Evolutionary conservation across 306 rosid species (phyloP), one percentile per base, ranked within the genome.

Genomic region (Erythrophleum fordii): DNA sequence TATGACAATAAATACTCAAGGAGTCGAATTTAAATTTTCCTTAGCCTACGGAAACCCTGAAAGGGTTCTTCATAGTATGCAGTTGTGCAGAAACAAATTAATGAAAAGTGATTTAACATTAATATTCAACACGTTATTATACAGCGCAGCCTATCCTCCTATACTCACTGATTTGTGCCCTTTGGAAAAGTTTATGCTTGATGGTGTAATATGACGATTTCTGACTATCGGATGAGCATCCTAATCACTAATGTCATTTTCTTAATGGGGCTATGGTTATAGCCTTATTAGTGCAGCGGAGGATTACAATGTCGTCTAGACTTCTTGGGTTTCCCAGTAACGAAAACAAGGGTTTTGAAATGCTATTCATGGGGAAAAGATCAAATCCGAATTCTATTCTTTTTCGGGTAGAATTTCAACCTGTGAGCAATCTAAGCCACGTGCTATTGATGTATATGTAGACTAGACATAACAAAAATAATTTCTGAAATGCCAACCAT

Each of bases 381-480:
- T 18, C 34, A 65, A 71, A 67, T 67, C 42, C 71, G 31, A 25
- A 22, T 55, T 78, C 72, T 49, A 20, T 72, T 75, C 4, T 5
- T 69, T 58, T 58, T 58, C 55, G 49, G 72, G 58, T 65, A 69
- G 74, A 66, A 77, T 66, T 61, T 73, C 82, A 69, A 53, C 73
- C 84, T 14, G 48, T 66, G 68, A 79, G 72, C 85, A 81, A 86
- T 87, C 73, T 61, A 55, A 73, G 72, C 53, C 53, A 69, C 84
- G 72, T 71, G 76, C 79, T 37, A 69, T 45, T 53, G 76, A n/a
- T 72, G 4, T n/a, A n/a, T n/a, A n/a, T 53, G 67, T 16, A 51
- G 72, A 67, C 42, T 41, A 41, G 14, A 39, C 23, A 22, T 2
- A 23, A 42, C 37, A 23, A 69, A 42, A 42, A 69, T 25, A 67